Conservation (phyloP, 2,329 filamentous ascomycete species). For the Coniosporium tulheliwenetii region DNA sequence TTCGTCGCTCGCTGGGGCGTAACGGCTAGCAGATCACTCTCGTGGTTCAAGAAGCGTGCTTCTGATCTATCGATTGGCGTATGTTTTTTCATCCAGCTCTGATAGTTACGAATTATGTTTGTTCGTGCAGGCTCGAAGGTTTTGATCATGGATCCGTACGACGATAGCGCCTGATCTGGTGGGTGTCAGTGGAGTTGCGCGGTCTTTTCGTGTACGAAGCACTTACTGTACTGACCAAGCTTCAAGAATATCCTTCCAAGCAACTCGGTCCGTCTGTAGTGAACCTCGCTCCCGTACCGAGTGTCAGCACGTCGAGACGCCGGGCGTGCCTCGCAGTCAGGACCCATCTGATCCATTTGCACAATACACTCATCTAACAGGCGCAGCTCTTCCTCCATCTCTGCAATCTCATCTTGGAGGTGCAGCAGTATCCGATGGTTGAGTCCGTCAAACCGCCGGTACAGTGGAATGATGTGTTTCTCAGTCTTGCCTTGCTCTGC, state of each 20-base stretch:
- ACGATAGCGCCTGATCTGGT: constrained; percentile 43
- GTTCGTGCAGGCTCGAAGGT: constrained; percentile 32
- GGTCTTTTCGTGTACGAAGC: neutral
- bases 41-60: constrained; percentile 40
- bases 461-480: constrained; percentile 40
- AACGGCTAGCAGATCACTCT: constrained; percentile 37
- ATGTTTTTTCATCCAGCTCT: constrained; percentile 38
- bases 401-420: constrained; percentile 69
- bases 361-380: constrained; percentile 47
- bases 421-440: constrained; percentile 73
- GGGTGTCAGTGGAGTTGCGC: neutral
- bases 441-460: constrained; percentile 66
- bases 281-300: constrained; percentile 38
- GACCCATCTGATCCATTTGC: constrained; percentile 15
- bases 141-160: constrained; percentile 39
- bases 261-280: constrained; percentile 44
- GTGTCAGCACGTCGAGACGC: constrained; percentile 43
- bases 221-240: constrained; percentile 51
- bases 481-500: constrained; percentile 2
- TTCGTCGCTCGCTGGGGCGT: constrained; percentile 4
- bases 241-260: constrained; percentile 50
- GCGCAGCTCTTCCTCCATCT: constrained; percentile 65
- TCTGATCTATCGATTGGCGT: constrained; percentile 44
- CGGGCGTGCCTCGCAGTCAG: constrained; percentile 18
- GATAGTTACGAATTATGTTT: constrained; percentile 38